Conservation (phyloP, 192 early-diverging fungal genomes). For the Tieghemiomyces parasiticus region DNA sequence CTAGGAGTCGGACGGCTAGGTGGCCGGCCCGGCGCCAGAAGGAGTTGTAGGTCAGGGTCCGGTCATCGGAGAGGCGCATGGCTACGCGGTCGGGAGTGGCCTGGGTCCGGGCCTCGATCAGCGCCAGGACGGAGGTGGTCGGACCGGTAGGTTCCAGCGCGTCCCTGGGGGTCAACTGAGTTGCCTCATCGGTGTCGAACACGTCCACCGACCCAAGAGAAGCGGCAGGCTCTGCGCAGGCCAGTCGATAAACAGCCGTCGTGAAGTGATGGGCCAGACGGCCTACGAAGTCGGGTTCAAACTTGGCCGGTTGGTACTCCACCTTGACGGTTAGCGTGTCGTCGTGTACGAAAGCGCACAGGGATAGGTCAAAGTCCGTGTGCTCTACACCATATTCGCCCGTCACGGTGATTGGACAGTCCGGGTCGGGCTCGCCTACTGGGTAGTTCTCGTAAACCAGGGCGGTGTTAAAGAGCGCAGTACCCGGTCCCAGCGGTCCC, state of each 20-base stretch:
- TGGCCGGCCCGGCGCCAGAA: no score
- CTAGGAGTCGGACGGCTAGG: neutral
- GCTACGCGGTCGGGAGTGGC: neutral
- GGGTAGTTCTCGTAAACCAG: slow-evolving; percentile 11
- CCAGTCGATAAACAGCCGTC: no score
- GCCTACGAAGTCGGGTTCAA: neutral
- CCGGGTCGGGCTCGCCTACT: neutral
- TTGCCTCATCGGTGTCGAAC: no score
- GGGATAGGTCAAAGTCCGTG: neutral
- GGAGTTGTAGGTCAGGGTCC: neutral
- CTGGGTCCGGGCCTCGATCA: neutral
- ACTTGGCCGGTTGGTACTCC: neutral
- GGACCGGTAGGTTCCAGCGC: no score
- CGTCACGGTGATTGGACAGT: neutral
- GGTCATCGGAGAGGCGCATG: neutral
- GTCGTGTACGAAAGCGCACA: neutral
- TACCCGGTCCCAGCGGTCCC: neutral
- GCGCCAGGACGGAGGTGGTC: no score
- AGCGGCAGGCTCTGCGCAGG: no score
- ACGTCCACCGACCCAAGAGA: no score
- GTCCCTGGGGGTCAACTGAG: no score
- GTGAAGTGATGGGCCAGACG: neutral
- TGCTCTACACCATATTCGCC: neutral
- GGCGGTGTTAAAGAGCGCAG: slow-evolving; percentile 7
- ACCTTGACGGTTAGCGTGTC: neutral